Evolutionary conservation across 2,329 filamentous ascomycete genomes (phyloP).

Genomic region (Apiospora kogelbergensis): DNA sequence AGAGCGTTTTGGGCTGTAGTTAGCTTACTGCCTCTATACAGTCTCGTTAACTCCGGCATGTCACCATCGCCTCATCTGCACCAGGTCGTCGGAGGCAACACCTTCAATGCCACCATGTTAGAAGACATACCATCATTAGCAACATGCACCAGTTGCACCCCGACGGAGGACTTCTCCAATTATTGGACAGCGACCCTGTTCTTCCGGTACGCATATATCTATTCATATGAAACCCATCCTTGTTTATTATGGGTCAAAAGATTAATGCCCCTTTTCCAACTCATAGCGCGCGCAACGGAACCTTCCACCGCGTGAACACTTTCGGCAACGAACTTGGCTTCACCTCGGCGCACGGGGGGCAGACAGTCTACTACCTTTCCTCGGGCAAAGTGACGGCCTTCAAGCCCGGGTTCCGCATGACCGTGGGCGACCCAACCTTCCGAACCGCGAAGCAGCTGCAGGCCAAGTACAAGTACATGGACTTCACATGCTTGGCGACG

Average conservation of each 20-base stretch:
- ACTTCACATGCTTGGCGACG: slow-evolving; percentile 27
- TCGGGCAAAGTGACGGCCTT: slow-evolving; percentile 38
- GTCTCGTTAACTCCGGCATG: slow-evolving; percentile 28
- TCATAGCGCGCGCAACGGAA: slow-evolving; percentile 27
- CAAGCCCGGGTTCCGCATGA: slow-evolving; percentile 41
- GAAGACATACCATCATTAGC: slow-evolving; percentile 27
- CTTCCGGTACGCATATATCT: slow-evolving; percentile 20
- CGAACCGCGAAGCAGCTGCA: slow-evolving; percentile 27
- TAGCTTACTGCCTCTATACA: slow-evolving; percentile 7
- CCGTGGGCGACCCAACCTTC: slow-evolving; percentile 35
- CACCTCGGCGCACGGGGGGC: slow-evolving; percentile 30
- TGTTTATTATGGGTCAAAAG: slow-evolving; percentile 1
- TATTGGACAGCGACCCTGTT: slow-evolving; percentile 29
- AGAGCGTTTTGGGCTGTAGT: too few species aligned
- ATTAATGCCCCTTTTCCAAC: slow-evolving; percentile 12
- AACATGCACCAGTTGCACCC: slow-evolving; percentile 29
- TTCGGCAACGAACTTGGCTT: slow-evolving; percentile 31
- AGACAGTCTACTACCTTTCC: slow-evolving; percentile 42
- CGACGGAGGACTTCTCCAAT: slow-evolving; percentile 28
- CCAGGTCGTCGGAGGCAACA: slow-evolving; percentile 30
- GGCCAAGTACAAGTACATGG: slow-evolving; percentile 29
- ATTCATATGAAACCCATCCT: neutral
- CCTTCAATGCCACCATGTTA: slow-evolving; percentile 28
- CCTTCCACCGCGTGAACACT: slow-evolving; percentile 29
- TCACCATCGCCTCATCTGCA: slow-evolving; percentile 29